phyloP scores from a whole-genome alignment of 257 asterid species.

The Henckelia pumila region DNA sequence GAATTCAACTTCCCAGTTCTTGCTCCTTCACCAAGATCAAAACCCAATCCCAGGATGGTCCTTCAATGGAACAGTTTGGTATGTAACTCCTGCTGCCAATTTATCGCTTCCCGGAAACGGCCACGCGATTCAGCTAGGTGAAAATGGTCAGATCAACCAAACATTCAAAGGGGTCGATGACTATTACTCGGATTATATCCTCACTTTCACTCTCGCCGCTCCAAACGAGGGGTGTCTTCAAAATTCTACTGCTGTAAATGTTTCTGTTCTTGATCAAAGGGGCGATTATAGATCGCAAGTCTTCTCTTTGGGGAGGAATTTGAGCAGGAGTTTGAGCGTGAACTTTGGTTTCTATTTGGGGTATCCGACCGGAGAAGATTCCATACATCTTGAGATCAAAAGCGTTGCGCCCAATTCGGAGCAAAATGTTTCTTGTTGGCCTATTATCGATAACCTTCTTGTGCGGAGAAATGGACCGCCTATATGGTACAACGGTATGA shows the following conservation, averaged over 20 bases:
- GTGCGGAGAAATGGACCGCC: no score
- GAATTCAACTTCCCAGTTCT: conserved; percentile 21
- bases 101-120: conserved; percentile 21
- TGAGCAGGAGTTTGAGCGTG: no score
- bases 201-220: conserved; percentile 29
- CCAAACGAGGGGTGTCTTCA: conserved; percentile 14
- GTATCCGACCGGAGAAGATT: no score
- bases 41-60: conserved; percentile 34
- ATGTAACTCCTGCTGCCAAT: conserved; percentile 11
- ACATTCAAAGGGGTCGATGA: conserved; percentile 17
- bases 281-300: neutral
- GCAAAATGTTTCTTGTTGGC: no score
- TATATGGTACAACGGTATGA: no score
- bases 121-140: conserved; percentile 27
- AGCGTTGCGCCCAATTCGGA: no score
- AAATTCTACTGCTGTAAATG: conserved; percentile 20
- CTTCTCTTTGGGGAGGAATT: no score
- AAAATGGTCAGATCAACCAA: conserved; percentile 29
- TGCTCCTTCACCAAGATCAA: conserved; percentile 14
- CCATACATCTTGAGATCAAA: no score
- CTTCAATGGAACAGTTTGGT: conserved; percentile 27
- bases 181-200: conserved; percentile 16
- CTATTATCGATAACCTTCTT: no score
- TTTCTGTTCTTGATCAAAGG: conserved; percentile 1
- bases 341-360: no score